phyloP scores from a whole-genome alignment of 2,329 filamentous ascomycete genomes.

The Setomelanomma holmii region DNA sequence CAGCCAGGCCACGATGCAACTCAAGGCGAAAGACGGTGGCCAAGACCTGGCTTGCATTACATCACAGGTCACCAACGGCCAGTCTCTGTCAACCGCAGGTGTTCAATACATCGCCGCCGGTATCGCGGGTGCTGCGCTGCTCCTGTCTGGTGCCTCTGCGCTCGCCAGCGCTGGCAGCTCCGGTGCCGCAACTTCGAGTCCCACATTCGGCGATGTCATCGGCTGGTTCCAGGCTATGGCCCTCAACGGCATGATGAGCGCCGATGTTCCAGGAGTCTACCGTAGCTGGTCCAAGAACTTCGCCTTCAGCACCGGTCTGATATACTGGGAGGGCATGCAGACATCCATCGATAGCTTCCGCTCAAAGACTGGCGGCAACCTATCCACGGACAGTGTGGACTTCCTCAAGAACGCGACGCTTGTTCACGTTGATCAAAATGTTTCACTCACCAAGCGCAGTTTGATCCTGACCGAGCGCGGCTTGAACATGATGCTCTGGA shows the following conservation, averaged over 20 bases:
- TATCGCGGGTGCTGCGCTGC: slow-evolving; percentile 82
- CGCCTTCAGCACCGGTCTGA: slow-evolving; percentile 83
- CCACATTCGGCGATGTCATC: slow-evolving; percentile 84
- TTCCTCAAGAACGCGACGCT: slow-evolving; percentile 79
- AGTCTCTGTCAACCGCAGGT: slow-evolving; percentile 75
- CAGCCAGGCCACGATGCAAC: slow-evolving; percentile 79
- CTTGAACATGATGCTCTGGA: slow-evolving; percentile 54
- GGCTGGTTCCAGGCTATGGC: slow-evolving; percentile 94
- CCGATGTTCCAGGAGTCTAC: slow-evolving; percentile 86
- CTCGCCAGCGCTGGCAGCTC: slow-evolving; percentile 62
- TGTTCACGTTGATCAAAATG: slow-evolving; percentile 69
- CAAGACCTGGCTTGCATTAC: slow-evolving; percentile 80
- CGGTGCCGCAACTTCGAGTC: slow-evolving; percentile 70
- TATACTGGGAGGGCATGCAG: slow-evolving; percentile 85
- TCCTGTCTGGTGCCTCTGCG: slow-evolving; percentile 75
- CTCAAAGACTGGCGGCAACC: slow-evolving; percentile 79
- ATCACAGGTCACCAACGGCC: slow-evolving; percentile 84
- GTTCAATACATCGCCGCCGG: slow-evolving; percentile 86
- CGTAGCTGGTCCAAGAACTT: slow-evolving; percentile 92
- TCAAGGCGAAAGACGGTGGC: slow-evolving; percentile 67
- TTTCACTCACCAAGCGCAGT: slow-evolving; percentile 62
- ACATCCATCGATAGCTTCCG: slow-evolving; percentile 84
- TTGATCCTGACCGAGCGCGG: slow-evolving; percentile 23
- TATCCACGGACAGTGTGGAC: slow-evolving; percentile 78
- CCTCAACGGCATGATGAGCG: slow-evolving; percentile 94